Evolutionary conservation across 2,329 filamentous ascomycete genomes (phyloP).

Genomic region (Coleophoma cylindrospora): DNA sequence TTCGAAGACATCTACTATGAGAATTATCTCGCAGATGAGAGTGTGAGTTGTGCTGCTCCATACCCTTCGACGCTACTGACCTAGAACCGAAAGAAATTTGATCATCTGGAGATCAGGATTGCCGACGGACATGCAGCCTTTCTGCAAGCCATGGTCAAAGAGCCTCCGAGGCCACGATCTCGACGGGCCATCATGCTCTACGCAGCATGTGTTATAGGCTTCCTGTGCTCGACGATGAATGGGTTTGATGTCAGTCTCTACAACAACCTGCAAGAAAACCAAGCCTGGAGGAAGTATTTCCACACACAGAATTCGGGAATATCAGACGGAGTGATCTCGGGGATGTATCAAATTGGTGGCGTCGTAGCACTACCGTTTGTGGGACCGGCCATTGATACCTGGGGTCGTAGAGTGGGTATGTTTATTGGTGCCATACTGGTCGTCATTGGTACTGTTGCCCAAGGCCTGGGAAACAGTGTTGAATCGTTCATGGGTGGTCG

Average conservation of each 20-base stretch:
- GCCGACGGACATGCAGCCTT: conserved; percentile 40
- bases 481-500: conserved; percentile 44
- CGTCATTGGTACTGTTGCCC: conserved; percentile 38
- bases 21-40: not conserved
- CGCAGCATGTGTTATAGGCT: conserved; percentile 35
- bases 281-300: conserved; percentile 33
- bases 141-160: conserved; percentile 46
- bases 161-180: conserved; percentile 37
- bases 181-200: conserved; percentile 34
- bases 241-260: conserved; percentile 45
- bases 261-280: conserved; percentile 38
- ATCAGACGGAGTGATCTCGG: conserved; percentile 42
- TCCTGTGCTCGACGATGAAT: conserved; percentile 44
- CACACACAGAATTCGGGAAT: conserved; percentile 34
- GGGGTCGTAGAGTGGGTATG: conserved; percentile 40
- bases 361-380: conserved; percentile 40
- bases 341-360: conserved; percentile 45
- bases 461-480: conserved; percentile 26
- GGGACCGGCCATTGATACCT: conserved; percentile 39
- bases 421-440: conserved; percentile 35
- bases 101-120: not conserved
- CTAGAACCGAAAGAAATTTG: not conserved
- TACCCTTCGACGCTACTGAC: not conserved
- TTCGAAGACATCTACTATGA: not conserved
- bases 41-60: not conserved